Evolutionary conservation across 331 rosid species (phyloP), one percentile per base, ranked within the genome.

Genomic region (Saraca asoca): DNA sequence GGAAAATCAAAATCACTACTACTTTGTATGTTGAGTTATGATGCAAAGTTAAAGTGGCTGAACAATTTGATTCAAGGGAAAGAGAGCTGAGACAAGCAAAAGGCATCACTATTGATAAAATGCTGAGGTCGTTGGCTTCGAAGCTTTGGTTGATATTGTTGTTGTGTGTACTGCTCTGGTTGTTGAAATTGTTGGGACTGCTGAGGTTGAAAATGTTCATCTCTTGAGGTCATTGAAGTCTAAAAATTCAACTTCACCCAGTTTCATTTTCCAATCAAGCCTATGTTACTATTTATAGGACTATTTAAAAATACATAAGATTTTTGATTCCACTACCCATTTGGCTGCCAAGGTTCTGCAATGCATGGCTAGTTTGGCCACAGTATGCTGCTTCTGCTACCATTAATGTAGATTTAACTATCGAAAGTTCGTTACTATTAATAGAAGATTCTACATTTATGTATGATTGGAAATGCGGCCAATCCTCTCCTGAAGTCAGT

Each of bases 321-420:
- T 74, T 90, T 93, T 69, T 80, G 91, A 90, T 83, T 79, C 90
- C 96, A 81, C 85, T 61, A 49, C 83, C 82, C 79, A 88, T 82
- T 82, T 87, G 95, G 70, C 84, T 77, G 62, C 91, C 78, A 79
- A 83, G 77, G 68, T 78, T 85, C 62, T 86, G 96, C 73, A 86
- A 65, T 65, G 85, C 78, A 68, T 84, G 91, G 70, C 77, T 87
- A 55, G 83, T 88, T 66, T 84, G 97, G 68, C 85, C 82, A 76
- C 80, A 64, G 77, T 69, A 70, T 81, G 96, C 85, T 75, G 97
- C 79, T 85, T 87, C 73, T 75, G 95, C 77, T 75, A 93, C 71
- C 73, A 88, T 24, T 1, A 3, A 24, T 24, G 31, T 24, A 24
- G 31, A 24, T 24, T 24, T 3, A 24, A 24, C 31, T 24, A 3